Conservation (phyloP, 2,329 filamentous ascomycete genomes). For the Xylariaceae sp. region DNA sequence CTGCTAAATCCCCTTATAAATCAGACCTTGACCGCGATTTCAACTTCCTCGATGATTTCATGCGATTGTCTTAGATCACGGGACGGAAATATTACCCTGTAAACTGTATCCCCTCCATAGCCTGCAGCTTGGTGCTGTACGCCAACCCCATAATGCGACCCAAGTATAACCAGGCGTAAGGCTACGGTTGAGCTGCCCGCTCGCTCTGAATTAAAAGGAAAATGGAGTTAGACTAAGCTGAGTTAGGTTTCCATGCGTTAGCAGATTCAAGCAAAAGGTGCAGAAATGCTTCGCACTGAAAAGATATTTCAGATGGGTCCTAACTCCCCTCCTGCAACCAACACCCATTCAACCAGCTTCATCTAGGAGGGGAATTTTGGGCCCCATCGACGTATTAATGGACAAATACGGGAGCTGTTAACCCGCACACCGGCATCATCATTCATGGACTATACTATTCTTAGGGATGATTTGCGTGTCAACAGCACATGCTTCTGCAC, state of each 20-base stretch:
- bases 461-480: not conserved
- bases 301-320: too few species aligned
- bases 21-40: not conserved
- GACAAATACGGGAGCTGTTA: not conserved
- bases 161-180: not conserved
- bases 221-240: not conserved
- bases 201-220: not conserved
- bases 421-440: not conserved
- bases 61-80: not conserved
- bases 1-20: not conserved
- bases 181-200: not conserved
- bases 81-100: not conserved
- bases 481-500: not conserved
- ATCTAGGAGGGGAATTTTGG: not conserved
- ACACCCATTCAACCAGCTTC: not conserved
- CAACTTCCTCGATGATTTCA: not conserved
- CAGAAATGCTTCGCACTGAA: too few species aligned
- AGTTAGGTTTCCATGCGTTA: too few species aligned
- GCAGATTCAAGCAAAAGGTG: too few species aligned
- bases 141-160: not conserved
- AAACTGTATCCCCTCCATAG: not conserved
- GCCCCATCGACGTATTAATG: not conserved
- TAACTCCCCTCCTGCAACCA: not conserved
- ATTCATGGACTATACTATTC: not conserved
- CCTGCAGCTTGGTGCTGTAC: not conserved